phyloP scores from a whole-genome alignment of 139 green algal genomes.

The Deuterostichococcus epilithicus region DNA sequence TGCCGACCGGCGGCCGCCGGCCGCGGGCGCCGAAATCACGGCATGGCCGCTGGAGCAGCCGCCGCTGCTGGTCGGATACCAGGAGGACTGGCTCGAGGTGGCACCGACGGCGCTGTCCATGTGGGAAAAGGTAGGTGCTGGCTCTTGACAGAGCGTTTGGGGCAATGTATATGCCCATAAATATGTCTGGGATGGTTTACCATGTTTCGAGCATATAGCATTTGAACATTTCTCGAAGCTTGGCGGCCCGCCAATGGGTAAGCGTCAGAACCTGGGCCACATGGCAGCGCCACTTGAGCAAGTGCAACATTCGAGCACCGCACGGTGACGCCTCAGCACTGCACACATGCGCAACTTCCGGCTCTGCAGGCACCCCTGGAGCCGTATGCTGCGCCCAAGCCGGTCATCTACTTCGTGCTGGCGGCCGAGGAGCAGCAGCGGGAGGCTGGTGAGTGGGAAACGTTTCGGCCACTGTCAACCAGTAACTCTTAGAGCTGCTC shows the following conservation, averaged over 20 bases:
- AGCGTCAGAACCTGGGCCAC: no score
- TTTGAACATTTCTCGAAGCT: no score
- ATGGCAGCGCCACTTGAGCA: no score
- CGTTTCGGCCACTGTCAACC: not conserved
- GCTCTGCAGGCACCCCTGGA: constrained; percentile 5
- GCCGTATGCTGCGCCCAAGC: constrained; percentile 16
- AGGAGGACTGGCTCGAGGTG: constrained; percentile 29
- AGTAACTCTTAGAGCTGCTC: not conserved
- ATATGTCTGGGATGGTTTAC: no score
- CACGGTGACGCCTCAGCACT: no score
- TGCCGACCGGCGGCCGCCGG: no score
- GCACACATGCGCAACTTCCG: not conserved
- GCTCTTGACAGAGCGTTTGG: no score
- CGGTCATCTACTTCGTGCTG: constrained; percentile 19
- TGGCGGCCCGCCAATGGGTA: no score
- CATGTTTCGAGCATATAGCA: no score
- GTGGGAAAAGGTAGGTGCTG: constrained; percentile 3
- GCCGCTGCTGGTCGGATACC: not conserved
- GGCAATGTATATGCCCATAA: no score
- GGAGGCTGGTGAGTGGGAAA: constrained; percentile 3
- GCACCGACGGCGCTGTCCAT: constrained; percentile 9
- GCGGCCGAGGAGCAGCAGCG: constrained; percentile 1
- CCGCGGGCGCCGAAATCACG: no score
- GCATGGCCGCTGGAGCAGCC: not conserved
- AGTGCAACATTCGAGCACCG: no score